Base-by-base conservation (phyloP, 208 protist species). In the Crithidia mellificae region DNA sequence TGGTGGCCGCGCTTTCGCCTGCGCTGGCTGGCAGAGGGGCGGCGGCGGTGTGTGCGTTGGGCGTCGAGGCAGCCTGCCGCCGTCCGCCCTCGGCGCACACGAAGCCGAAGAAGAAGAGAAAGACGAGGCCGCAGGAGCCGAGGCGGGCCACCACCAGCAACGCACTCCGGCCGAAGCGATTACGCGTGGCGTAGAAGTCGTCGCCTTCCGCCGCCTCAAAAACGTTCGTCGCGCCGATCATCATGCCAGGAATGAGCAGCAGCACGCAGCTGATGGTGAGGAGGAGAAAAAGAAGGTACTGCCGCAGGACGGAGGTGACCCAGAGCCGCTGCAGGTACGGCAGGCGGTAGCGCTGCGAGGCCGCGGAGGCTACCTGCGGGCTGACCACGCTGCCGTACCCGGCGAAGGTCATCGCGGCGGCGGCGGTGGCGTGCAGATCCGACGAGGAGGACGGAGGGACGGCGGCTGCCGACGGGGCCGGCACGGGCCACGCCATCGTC, bases 301-400 rank as follows among this genome's bases (percentile, higher is more conserved):
- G 78, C 30, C 78, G 73, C 55, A 84, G 15, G 44, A 84, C 78
- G 22, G 78, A 74, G 34, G 78, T 80, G 32, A 71, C 49, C 78
- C 78, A 84, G 6, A 84, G 59, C 24, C 78, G 68, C 70, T 80
- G 78, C 38, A 84, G 49, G 59, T 77, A 76, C 0, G 66, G 62
- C 6, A 82, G 67, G 15, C 63, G 46, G 52, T 81, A 81, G 27
- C 57, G 67, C 38, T 47, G 58, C 30, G 41, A 39, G 15, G 43
- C 22, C 9, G 49, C 62, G 7, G 69, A 32, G 50, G 12, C 11
- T 22, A 25, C 36, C 6, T 52, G 44, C 22, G n/a, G 15, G 19
- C 44, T 54, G 19, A 39, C 46, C 46, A 36, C 43, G 22, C 17
- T 52, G 27, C 41, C 44, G 54, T 34, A 27, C 20, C 27, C 27